phyloP scores from a whole-genome alignment of 2,329 filamentous ascomycete species.

The Aschersonia sp. region DNA sequence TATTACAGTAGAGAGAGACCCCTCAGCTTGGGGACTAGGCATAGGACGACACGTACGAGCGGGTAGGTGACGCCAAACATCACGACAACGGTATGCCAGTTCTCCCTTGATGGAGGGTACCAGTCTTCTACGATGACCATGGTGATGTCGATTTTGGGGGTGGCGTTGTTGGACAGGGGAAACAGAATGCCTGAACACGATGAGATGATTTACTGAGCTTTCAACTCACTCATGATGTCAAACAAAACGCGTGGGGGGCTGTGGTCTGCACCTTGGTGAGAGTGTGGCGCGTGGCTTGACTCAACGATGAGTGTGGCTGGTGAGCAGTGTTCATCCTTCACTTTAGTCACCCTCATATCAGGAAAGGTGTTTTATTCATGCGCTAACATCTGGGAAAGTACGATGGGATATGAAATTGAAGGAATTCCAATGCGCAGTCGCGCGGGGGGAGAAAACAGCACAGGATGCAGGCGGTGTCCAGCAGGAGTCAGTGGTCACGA shows the following conservation, averaged over 20 bases:
- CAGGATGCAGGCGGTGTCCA: too few relatives aligned
- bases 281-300: background rate
- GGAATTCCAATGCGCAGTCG: background rate
- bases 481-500: too few relatives aligned
- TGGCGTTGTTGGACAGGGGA: background rate
- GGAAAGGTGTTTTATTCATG: too few relatives aligned
- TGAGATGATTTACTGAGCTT: too few relatives aligned
- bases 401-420: background rate
- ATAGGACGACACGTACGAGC: slow-evolving; percentile 20
- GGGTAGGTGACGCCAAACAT: slow-evolving; percentile 39
- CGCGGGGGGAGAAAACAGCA: background rate
- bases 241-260: too few relatives aligned
- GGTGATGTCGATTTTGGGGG: background rate
- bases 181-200: too few relatives aligned
- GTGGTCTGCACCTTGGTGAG: too few relatives aligned
- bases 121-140: slow-evolving; percentile 38
- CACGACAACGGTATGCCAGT: slow-evolving; percentile 38
- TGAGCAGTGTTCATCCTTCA: background rate
- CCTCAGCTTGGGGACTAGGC: too few relatives aligned
- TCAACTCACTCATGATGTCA: too few relatives aligned
- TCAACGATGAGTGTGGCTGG: background rate
- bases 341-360: too few relatives aligned
- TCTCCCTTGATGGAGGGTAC: slow-evolving; percentile 42
- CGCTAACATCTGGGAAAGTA: background rate
- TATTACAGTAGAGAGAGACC: too few relatives aligned